Evolutionary conservation across 441 rosid genomes (phyloP).

Genomic region (Capsella rubella): DNA sequence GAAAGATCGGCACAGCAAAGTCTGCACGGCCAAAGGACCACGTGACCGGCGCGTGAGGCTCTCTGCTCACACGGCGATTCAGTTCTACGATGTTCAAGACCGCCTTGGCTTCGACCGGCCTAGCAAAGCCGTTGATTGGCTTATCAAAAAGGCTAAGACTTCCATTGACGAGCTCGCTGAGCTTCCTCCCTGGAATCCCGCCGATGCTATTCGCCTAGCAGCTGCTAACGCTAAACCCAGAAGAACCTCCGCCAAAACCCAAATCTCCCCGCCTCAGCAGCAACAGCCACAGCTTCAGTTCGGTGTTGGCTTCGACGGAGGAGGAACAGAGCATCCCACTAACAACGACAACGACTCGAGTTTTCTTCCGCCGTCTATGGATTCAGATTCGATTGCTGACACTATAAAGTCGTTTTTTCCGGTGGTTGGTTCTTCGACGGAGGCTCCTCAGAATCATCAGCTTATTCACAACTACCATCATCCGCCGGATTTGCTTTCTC

Average conservation of each 20-base stretch:
- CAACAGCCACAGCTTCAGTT: conserved; percentile 14
- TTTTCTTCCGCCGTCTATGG: conserved; percentile 71
- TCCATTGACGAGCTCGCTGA: conserved; percentile 86
- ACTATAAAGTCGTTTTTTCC: conserved; percentile 89
- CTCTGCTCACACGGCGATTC: conserved; percentile 88
- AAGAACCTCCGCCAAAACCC: conserved; percentile 33
- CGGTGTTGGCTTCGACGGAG: conserved; percentile 34
- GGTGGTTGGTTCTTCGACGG: conserved; percentile 51
- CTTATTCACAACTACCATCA: conserved; percentile 61
- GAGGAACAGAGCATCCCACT: conserved; percentile 33
- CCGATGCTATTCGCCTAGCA: conserved; percentile 36
- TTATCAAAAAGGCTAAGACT: conserved; percentile 80
- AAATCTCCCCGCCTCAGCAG: conserved; percentile 11
- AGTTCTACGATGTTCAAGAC: conserved; percentile 95
- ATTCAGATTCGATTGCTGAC: conserved; percentile 79
- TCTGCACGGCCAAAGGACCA: conserved; percentile 90
- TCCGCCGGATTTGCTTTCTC: conserved; percentile 69
- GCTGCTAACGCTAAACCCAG: conserved; percentile 44
- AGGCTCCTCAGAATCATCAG: conserved; percentile 50
- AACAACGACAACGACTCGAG: conserved; percentile 40
- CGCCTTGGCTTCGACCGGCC: conserved; percentile 95
- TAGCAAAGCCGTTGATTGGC: conserved; percentile 96
- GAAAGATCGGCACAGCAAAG: conserved; percentile 95
- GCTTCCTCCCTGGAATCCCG: conserved; percentile 89
- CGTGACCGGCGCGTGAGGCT: conserved; percentile 95